Conservation (phyloP, 1,284 basidiomycete species). For the Earliella scabrosa region DNA sequence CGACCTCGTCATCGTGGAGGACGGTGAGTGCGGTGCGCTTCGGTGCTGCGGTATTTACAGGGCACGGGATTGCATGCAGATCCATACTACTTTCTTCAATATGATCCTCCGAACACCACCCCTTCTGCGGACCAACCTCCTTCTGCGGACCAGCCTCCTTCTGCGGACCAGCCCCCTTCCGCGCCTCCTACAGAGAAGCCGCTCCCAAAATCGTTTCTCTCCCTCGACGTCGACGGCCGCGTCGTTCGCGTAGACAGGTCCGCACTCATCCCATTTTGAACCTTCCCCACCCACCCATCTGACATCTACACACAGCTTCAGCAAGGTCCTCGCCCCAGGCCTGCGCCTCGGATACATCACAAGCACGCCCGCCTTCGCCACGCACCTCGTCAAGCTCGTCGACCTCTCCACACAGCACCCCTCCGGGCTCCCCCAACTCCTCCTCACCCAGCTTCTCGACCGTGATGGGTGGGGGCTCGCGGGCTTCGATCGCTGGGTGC, state of each 20-base stretch:
- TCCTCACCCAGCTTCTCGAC: slow-evolving; percentile 43
- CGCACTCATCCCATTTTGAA: neutral
- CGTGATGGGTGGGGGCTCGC: slow-evolving; percentile 40
- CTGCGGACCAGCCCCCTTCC: neutral
- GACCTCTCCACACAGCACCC: slow-evolving; percentile 48
- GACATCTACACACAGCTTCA: slow-evolving; percentile 32
- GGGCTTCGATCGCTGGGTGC: slow-evolving; percentile 45
- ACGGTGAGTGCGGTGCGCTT: slow-evolving; percentile 25
- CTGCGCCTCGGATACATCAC: slow-evolving; percentile 50
- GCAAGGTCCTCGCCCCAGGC: slow-evolving; percentile 46
- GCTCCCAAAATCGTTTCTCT: slow-evolving; percentile 40
- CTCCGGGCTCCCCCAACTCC: slow-evolving; percentile 45
- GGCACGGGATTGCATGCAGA: too few relatives aligned
- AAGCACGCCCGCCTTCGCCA: slow-evolving; percentile 38
- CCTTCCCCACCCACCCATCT: neutral
- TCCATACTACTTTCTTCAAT: slow-evolving; percentile 41
- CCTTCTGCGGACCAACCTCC: too few relatives aligned
- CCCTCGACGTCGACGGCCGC: slow-evolving; percentile 46
- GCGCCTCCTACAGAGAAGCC: slow-evolving; percentile 12
- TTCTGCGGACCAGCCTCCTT: too few relatives aligned
- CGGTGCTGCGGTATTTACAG: too few relatives aligned
- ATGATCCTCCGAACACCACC: slow-evolving; percentile 22
- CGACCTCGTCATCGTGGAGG: slow-evolving; percentile 47
- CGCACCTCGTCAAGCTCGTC: slow-evolving; percentile 36
- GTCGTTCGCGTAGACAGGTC: slow-evolving; percentile 44